Conservation (phyloP, 1,284 basidiomycete species). For the Naganishia cerealis region DNA sequence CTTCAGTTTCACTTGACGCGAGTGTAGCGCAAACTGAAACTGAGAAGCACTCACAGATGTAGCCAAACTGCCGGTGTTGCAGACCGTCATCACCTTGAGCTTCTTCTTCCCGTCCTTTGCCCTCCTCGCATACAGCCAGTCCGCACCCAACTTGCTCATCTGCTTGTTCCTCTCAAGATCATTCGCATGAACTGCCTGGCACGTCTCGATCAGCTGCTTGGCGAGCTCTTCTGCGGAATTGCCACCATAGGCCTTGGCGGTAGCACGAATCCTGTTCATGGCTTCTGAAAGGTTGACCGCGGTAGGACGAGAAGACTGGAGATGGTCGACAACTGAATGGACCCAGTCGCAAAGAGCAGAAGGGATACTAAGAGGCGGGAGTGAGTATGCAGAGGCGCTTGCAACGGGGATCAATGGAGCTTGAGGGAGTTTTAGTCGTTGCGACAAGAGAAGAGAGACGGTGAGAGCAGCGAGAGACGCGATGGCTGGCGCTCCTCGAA, state of each 20-base stretch:
- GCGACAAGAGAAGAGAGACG: slow-evolving; percentile 58
- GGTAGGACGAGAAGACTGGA: slow-evolving; percentile 83
- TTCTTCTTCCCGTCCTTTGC: slow-evolving; percentile 52
- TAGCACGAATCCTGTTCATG: slow-evolving; percentile 65
- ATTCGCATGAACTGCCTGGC: slow-evolving; percentile 68
- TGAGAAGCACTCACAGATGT: slow-evolving; percentile 67
- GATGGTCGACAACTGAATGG: slow-evolving; percentile 64
- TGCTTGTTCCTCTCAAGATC: slow-evolving; percentile 77
- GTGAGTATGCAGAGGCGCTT: slow-evolving; percentile 55
- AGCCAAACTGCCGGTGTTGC: slow-evolving; percentile 88
- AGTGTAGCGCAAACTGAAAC: not conserved
- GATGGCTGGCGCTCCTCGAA: slow-evolving; percentile 90
- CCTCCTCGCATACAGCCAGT: slow-evolving; percentile 70
- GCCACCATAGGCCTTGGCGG: slow-evolving; percentile 38
- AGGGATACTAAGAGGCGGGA: slow-evolving; percentile 58
- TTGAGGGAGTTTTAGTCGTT: slow-evolving; percentile 21
- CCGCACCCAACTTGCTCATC: slow-evolving; percentile 78
- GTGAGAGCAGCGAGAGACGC: slow-evolving; percentile 82
- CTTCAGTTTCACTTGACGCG: not conserved
- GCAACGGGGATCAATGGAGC: slow-evolving; percentile 48
- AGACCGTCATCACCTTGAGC: slow-evolving; percentile 85
- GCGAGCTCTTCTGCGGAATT: slow-evolving; percentile 55
- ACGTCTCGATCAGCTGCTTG: slow-evolving; percentile 60
- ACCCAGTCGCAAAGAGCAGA: slow-evolving; percentile 61
- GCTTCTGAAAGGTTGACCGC: slow-evolving; percentile 88